Percentiles rank a stretch among this genome's conserved stretches.
These are phyloP conservation scores for Chrysosphaeria jannelii DNA, from an alignment of 2,329 filamentous ascomycete genomes.

Conservation along the genomic window DNA sequence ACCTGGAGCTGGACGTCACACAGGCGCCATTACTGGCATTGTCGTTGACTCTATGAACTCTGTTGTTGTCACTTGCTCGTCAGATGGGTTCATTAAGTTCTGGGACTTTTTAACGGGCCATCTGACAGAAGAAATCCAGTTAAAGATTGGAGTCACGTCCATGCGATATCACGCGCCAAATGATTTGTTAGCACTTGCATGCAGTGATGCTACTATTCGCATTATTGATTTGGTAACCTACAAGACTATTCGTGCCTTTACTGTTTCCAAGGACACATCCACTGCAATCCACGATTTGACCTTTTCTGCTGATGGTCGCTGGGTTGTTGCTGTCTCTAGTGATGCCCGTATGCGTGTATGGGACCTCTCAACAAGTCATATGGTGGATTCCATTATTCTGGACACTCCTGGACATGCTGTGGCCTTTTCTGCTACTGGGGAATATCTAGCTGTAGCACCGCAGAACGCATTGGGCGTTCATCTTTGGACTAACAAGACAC, in stretches of 20 bases:
- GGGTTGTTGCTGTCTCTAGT: slow-evolving; percentile 69
- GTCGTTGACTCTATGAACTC: slow-evolving; percentile 75
- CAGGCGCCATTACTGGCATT: slow-evolving; percentile 55
- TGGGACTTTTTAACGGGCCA: slow-evolving; percentile 81
- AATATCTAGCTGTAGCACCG: slow-evolving; percentile 76
- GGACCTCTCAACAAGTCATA: slow-evolving; percentile 83
- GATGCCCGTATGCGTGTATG: slow-evolving; percentile 59
- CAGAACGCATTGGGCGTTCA: slow-evolving; percentile 64
- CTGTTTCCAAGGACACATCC: slow-evolving; percentile 24
- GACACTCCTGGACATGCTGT: slow-evolving; percentile 54
- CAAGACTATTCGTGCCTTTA: slow-evolving; percentile 75
- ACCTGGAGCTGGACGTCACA: slow-evolving; percentile 40
- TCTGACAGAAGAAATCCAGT: slow-evolving; percentile 54
- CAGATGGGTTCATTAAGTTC: slow-evolving; percentile 87
- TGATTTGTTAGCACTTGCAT: slow-evolving; percentile 66
- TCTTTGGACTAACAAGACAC: slow-evolving; percentile 78
- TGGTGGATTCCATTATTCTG: slow-evolving; percentile 73
- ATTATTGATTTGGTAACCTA: slow-evolving; percentile 76
- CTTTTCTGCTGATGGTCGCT: slow-evolving; percentile 80
- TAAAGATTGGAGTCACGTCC: slow-evolving; percentile 30
- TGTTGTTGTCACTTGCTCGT: slow-evolving; percentile 53
- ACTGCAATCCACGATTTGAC: slow-evolving; percentile 40
- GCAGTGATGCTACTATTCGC: slow-evolving; percentile 65
- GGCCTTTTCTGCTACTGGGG: slow-evolving; percentile 67
- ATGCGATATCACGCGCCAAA: slow-evolving; percentile 58